Base-by-base conservation (phyloP, 169 alveolate species). In the Cystoisospora suis region DNA sequence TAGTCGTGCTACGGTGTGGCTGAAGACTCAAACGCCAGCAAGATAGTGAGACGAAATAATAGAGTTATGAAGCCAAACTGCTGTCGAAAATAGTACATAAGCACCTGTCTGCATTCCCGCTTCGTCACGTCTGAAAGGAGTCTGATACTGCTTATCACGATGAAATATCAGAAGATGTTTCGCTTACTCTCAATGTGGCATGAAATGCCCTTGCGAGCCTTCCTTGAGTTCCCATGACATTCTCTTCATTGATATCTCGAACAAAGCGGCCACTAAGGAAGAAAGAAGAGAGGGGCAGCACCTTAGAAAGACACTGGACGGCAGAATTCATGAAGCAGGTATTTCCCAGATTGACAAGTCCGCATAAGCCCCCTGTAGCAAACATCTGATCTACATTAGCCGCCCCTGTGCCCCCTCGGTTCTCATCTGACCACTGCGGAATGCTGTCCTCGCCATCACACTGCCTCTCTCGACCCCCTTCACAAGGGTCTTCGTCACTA, bases 311-410 rank as follows among this genome's bases (percentile, higher is more conserved):
- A 61, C 97, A 96, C 93, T 96, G 97, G 49, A 96, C 83, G 3
- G 96, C 95, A 70, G 97, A 94, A 59, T 95, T 96, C 93, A 96
- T 91, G 91, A 94, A 96, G 90, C 98, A 96, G 7, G 98, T 95
- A 85, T 94, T 88, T 75, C 97, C 95, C 93, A 92, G 53, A 90
- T 95, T 90, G 69, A 92, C 65, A 91, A 95, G 94, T 6, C 96
- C 96, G 38, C 90, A 47, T 45, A 93, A 3, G 29, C 95, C 95
- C 34, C 91, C 79, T 6, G 56, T 44, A 49, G 79, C 80, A 27
- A 83, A 59, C 45, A 77, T 29, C 29, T 42, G 46, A 40, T 20
- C 38, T 5, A 29, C 29, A 45, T 42, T 36, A n/a, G 42, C 59
- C 59, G 23, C 36, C 36, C 1, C 49, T 29, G 86, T 59, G 53